A percentile compares a stretch with the other conserved stretches of the same genome.
phyloP scores from a whole-genome alignment of 306 rosid species.

The Casuarina glauca region DNA sequence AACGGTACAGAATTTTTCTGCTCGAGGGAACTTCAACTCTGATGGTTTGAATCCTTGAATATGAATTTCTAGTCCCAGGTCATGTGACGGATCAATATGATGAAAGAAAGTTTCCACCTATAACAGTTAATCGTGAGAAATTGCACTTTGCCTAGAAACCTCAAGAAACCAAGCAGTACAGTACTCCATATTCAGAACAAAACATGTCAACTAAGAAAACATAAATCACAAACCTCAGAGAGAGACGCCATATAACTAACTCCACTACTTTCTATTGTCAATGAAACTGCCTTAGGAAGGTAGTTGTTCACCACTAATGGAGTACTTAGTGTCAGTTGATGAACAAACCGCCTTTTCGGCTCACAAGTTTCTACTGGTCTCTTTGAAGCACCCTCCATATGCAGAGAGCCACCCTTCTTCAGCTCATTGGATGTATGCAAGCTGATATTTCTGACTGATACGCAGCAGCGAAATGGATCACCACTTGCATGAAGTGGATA shows the following conservation, averaged over 20 bases:
- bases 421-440: conserved; percentile 49
- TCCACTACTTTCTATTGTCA: conserved; percentile 77
- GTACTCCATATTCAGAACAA: background rate
- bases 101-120: conserved; percentile 78
- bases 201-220: conserved; percentile 13
- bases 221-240: conserved; percentile 72
- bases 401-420: conserved; percentile 38
- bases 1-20: conserved; percentile 67
- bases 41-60: conserved; percentile 65
- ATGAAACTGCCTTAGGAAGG: conserved; percentile 67
- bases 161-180: conserved; percentile 9
- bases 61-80: conserved; percentile 66
- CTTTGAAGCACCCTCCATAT: conserved; percentile 25
- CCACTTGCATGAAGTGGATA: conserved; percentile 88
- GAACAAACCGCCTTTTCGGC: conserved; percentile 55
- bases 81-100: conserved; percentile 92
- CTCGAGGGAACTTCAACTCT: conserved; percentile 70
- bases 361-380: conserved; percentile 28
- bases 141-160: conserved; percentile 15
- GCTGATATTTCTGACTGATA: conserved; percentile 67
- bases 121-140: conserved; percentile 6
- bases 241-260: conserved; percentile 52
- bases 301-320: conserved; percentile 75
- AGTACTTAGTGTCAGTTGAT: conserved; percentile 70
- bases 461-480: conserved; percentile 87